A percentile compares a stretch with the other conserved stretches of the same genome.
phyloP scores from a whole-genome alignment of 2,329 filamentous ascomycete species.

The Magnaporthiopsis incrustans region DNA sequence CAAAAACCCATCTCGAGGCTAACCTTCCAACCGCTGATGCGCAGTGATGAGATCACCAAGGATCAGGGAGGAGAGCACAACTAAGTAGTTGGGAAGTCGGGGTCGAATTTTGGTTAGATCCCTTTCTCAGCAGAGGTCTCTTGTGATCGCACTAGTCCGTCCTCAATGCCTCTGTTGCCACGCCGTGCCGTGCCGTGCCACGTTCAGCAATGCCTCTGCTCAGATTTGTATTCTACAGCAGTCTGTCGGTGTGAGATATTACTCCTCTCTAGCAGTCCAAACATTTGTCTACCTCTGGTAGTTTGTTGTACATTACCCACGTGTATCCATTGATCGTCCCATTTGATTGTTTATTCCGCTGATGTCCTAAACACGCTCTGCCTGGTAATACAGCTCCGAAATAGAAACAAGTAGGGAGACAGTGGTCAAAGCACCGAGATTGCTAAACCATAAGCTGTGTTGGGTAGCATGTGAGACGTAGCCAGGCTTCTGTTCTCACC shows the following conservation, averaged over 20 bases:
- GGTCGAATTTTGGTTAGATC: neutral
- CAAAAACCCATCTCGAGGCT: slow-evolving; percentile 4
- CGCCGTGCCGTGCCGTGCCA: neutral
- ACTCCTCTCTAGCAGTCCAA: neutral
- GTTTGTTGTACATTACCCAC: slow-evolving; percentile 6
- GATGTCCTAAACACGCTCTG: neutral
- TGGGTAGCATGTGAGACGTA: neutral
- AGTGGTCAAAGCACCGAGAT: neutral
- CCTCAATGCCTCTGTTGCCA: neutral
- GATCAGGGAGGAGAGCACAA: slow-evolving; percentile 61
- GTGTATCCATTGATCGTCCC: neutral
- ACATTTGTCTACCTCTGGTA: slow-evolving; percentile 4
- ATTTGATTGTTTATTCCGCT: neutral
- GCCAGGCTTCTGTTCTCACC: neutral
- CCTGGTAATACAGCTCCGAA: neutral
- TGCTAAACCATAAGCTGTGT: too few relatives aligned
- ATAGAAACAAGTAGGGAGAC: slow-evolving; percentile 8
- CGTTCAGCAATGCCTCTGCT: neutral
- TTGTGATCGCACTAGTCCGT: neutral
- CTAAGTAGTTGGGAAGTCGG: slow-evolving; percentile 27
- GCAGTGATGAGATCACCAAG: slow-evolving; percentile 70
- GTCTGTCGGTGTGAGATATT: neutral
- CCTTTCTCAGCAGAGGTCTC: neutral
- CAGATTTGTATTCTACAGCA: neutral
- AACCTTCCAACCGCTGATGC: neutral